These are phyloP conservation scores for Suillus paluster DNA, from an alignment of 768 basidiomycete genomes.

Conservation along the genomic window DNA sequence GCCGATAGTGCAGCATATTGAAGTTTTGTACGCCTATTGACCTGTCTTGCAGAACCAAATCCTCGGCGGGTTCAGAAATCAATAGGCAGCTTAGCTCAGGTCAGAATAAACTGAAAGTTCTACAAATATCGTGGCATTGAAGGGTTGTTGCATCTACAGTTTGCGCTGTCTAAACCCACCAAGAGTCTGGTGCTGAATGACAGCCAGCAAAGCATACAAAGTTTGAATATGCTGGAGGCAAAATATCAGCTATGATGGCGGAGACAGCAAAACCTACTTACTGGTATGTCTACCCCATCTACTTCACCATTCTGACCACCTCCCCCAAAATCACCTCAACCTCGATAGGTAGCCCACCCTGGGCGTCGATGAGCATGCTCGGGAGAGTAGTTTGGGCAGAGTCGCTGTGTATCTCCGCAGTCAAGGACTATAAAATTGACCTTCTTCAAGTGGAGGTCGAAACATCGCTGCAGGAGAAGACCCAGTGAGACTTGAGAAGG, in stretches of 20 bases:
- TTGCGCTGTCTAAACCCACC: slow-evolving; percentile 28
- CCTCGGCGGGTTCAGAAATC: too few species aligned
- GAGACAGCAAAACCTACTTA: slow-evolving; percentile 31
- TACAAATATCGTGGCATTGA: background rate
- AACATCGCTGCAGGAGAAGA: slow-evolving; percentile 55
- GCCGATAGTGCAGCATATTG: background rate
- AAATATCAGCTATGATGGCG: background rate
- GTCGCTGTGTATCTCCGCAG: slow-evolving; percentile 41
- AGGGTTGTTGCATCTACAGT: background rate
- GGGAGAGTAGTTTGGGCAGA: slow-evolving; percentile 53
- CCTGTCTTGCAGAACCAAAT: background rate
- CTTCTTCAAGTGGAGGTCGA: slow-evolving; percentile 44
- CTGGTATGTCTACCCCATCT: slow-evolving; percentile 51
- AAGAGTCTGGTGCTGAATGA: slow-evolving; percentile 65
- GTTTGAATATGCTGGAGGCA: slow-evolving; percentile 59
- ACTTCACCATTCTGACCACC: slow-evolving; percentile 56
- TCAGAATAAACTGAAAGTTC: background rate
- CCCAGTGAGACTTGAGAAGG: slow-evolving; percentile 54
- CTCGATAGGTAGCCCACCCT: slow-evolving; percentile 61
- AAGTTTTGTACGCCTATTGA: background rate
- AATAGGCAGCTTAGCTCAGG: too few species aligned
- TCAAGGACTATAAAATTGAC: slow-evolving; percentile 45
- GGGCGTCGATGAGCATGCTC: slow-evolving; percentile 59
- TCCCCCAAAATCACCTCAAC: slow-evolving; percentile 70
- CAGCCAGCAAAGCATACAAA: slow-evolving; percentile 58